A percentile compares a stretch with the other conserved stretches of the same genome.
Conservation (phyloP, 225 moss, liverwort and hornwort species). For the Polytrichum formosum region DNA sequence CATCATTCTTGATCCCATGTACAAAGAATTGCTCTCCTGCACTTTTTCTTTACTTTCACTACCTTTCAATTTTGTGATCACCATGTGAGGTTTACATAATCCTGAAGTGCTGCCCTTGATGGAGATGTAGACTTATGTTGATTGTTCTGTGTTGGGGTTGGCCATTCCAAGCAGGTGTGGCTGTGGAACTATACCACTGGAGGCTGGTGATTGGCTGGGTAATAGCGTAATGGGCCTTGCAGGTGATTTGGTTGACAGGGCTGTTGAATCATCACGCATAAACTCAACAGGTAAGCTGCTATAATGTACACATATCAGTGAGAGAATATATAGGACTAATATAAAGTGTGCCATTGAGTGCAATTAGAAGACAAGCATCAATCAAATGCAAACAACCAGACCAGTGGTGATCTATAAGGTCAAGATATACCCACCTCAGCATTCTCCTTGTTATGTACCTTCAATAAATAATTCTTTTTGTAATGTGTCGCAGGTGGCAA, state of each 20-base stretch:
- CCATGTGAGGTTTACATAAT: no score
- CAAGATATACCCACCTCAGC: no score
- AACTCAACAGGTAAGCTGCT: conserved; percentile 56
- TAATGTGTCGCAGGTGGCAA: conserved; percentile 27
- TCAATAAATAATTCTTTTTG: neutral
- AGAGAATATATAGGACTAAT: no score
- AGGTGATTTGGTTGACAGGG: conserved; percentile 65
- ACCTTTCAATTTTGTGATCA: no score
- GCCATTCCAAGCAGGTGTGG: conserved; percentile 58
- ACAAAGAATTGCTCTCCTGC: conserved; percentile 7
- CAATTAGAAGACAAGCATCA: no score
- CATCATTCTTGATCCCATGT: conserved; percentile 84
- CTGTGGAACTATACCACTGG: conserved; percentile 85
- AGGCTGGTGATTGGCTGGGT: conserved; percentile 68
- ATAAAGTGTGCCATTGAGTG: no score
- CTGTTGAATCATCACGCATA: conserved; percentile 56
- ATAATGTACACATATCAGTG: no score
- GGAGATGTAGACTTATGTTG: neutral
- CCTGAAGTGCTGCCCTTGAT: no score
- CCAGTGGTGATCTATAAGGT: no score
- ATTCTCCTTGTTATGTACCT: neutral
- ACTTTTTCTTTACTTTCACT: conserved; percentile 8
- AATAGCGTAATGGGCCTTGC: conserved; percentile 56
- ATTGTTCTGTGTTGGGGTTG: conserved; percentile 5
- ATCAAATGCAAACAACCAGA: no score